A percentile compares a stretch with the other conserved stretches of the same genome.
Evolutionary conservation across 805 yeast species (phyloP).

Genomic region (Candida nitratophila): DNA sequence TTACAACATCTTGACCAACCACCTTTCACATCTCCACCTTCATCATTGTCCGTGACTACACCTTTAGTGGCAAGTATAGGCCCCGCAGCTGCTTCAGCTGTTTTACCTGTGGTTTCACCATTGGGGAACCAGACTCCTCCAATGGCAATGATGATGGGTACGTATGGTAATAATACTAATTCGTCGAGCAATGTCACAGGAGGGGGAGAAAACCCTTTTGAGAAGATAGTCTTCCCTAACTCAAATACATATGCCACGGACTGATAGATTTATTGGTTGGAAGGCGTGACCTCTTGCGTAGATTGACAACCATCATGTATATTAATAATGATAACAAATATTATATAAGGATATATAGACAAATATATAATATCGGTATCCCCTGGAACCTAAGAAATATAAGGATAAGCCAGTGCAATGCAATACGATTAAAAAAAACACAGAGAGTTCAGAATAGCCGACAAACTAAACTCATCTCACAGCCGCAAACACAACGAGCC

Average conservation of each 20-base stretch:
- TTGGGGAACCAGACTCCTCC: constrained; percentile 3
- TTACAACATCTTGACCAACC: neutral
- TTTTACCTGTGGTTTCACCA: constrained; percentile 25
- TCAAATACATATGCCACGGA: neutral
- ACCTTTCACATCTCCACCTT: neutral
- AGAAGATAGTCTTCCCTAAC: neutral
- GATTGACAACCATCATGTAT: too few relatives aligned
- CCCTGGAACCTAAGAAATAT: too few relatives aligned
- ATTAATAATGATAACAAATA: too few relatives aligned
- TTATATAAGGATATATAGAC: too few relatives aligned
- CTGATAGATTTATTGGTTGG: too few relatives aligned
- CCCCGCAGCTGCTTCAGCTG: constrained; percentile 27
- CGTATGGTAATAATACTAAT: neutral
- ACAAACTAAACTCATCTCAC: too few relatives aligned
- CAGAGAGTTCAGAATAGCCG: too few relatives aligned
- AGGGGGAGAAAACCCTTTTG: neutral
- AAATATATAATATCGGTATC: too few relatives aligned
- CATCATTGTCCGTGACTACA: constrained; percentile 23
- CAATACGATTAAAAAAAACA: too few relatives aligned
- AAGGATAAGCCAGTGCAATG: too few relatives aligned
- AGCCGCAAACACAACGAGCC: too few relatives aligned
- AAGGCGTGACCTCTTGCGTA: too few relatives aligned
- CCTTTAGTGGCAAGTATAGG: constrained; percentile 30
- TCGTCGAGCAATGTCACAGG: neutral
- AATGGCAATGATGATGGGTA: neutral